These are phyloP conservation scores for Saccharomyces hybrid DNA, from an alignment of 1,139 yeast genomes.

Conservation along the genomic window DNA sequence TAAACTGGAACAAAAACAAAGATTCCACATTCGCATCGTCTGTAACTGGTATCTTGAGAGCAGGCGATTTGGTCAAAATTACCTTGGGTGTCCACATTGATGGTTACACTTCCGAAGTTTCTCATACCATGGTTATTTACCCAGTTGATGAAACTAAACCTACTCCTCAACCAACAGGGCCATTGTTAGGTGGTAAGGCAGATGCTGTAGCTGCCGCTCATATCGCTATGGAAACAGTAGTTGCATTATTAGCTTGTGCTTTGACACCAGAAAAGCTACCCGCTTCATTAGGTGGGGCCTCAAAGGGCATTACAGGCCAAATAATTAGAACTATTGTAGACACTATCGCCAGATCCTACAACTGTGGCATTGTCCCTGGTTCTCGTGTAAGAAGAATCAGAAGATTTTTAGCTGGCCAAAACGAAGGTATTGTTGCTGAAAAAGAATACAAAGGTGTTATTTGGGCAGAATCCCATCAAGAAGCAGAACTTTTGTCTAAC, in stretches of 20 bases:
- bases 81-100: constrained; percentile 86
- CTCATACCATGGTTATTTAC: constrained; percentile 80
- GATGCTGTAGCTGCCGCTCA: constrained; percentile 87
- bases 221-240: constrained; percentile 77
- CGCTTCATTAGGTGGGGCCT: constrained; percentile 21
- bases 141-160: constrained; percentile 42
- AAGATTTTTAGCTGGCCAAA: constrained; percentile 92
- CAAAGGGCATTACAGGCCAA: constrained; percentile 49
- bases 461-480: constrained; percentile 84
- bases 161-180: constrained; percentile 52
- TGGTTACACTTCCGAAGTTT: constrained; percentile 81
- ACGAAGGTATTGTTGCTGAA: constrained; percentile 85
- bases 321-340: constrained; percentile 71
- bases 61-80: constrained; percentile 81
- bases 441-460: constrained; percentile 86
- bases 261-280: constrained; percentile 71
- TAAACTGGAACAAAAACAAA: constrained; percentile 24
- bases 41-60: constrained; percentile 44
- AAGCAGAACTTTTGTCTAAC: constrained; percentile 46
- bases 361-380: constrained; percentile 84
- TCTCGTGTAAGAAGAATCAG: constrained; percentile 85
- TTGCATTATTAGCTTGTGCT: constrained; percentile 65
- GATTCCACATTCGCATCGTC: constrained; percentile 17
- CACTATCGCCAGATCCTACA: constrained; percentile 67
- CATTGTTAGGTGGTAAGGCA: constrained; percentile 75